Conservation (phyloP, 345 rosid species). For the Mercurialis annua region DNA sequence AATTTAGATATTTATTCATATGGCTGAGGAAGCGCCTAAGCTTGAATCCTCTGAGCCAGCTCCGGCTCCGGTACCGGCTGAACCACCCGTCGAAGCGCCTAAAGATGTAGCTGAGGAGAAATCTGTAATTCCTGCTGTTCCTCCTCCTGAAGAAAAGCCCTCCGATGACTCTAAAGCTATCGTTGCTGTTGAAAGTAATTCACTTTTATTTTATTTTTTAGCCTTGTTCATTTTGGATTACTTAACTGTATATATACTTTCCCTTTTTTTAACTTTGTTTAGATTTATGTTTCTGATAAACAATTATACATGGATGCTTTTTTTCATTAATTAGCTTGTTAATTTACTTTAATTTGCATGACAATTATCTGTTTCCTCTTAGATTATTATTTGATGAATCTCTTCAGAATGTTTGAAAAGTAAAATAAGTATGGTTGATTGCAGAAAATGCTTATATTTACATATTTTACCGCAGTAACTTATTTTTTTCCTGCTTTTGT, state of each 20-base stretch:
- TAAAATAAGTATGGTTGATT: too few relatives aligned
- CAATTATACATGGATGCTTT: too few relatives aligned
- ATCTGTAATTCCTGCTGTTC: slow-evolving; percentile 26
- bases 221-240: background rate
- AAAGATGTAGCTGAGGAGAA: slow-evolving; percentile 47
- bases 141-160: slow-evolving; percentile 31
- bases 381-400: background rate
- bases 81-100: slow-evolving; percentile 24
- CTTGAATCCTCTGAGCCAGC: slow-evolving; percentile 30
- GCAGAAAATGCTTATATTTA: too few relatives aligned
- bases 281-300: too few relatives aligned
- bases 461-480: too few relatives aligned
- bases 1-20: slow-evolving; percentile 1
- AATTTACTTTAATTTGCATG: background rate
- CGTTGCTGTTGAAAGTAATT: slow-evolving; percentile 35
- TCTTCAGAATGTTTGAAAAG: too few relatives aligned
- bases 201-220: background rate
- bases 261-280: background rate
- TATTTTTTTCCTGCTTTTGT: slow-evolving; percentile 2
- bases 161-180: slow-evolving; percentile 34
- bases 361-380: background rate
- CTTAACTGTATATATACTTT: background rate
- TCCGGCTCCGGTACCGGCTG: slow-evolving; percentile 20
- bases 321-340: background rate
- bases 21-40: slow-evolving; percentile 51